Evolutionary conservation across 345 rosid species (phyloP), one percentile per base, ranked within the genome.

Genomic region (Excoecaria cochinchinensis): DNA sequence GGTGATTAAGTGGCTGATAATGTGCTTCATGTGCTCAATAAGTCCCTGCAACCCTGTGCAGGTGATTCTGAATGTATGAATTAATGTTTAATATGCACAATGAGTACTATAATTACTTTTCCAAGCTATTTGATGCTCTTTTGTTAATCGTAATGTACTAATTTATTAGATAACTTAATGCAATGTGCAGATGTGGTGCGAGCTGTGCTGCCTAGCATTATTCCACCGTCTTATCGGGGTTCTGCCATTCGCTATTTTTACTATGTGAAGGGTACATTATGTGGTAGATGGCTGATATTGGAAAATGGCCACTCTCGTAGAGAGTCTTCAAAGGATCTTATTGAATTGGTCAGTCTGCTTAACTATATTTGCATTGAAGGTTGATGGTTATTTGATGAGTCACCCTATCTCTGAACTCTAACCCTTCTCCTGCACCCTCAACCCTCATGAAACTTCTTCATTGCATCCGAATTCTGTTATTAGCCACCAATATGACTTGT

Each of bases 211-310:
- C 97, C 99, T 39, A 79, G 76, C 69, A 72, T 88, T 68, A 78
- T 95, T 85, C 99, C 97, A 21, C 99, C 99, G 65, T 90, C 97
- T 47, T 95, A 88, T 77, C 89, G 80, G 77, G 99, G 99, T 76
- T 80, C 94, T 66, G 88, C 98, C 50, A 78, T 93, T 84, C 96
- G 99, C 72, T 95, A 93, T 79, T 69, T 90, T 57, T 95, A 93
- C 87, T 95, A 88, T 74, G 82, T 95, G 44, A 89, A 84, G 86
- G 74, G 87, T 86, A 80, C 83, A 67, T 77, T 95, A 81, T 81
- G 68, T 57, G 92, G 87, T 72, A 85, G 78, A 72, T 85, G 91
- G 97, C 82, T 90, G 84, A 75, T 84, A n/a, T 44, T 88, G 77
- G 96, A 93, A 75, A 90, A 84, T 78, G 88, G 90, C 73, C 89